A percentile compares a stretch with the other conserved stretches of the same genome.
These are phyloP conservation scores for Paramicrosporidium saccamoebae DNA, from an alignment of 371 early-diverging fungal species.

Conservation along the genomic window DNA sequence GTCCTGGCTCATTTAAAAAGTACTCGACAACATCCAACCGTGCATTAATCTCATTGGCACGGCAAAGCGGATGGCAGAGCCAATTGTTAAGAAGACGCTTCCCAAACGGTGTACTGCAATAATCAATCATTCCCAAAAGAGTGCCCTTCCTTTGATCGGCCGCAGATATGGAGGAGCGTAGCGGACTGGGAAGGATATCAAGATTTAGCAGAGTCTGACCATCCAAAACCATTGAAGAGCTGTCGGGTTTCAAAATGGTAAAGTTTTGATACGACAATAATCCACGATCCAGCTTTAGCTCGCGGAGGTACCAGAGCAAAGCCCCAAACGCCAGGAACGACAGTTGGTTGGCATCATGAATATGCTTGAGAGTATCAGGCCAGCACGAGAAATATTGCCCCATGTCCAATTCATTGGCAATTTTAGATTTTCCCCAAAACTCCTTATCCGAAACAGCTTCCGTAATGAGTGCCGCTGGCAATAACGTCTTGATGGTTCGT, in stretches of 20 bases:
- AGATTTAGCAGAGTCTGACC: constrained; percentile 74
- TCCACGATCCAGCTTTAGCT: constrained; percentile 46
- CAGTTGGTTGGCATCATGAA: constrained; percentile 4
- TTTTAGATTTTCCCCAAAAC: constrained; percentile 39
- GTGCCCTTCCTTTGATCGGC: constrained; percentile 46
- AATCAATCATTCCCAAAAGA: constrained; percentile 48
- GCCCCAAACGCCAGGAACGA: constrained; percentile 38
- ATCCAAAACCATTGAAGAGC: constrained; percentile 43
- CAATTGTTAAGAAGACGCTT: constrained; percentile 52
- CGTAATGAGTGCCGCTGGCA: constrained; percentile 10
- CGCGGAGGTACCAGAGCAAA: constrained; percentile 30
- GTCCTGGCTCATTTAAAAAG: constrained; percentile 13
- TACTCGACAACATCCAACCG: constrained; percentile 64
- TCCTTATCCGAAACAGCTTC: constrained; percentile 27
- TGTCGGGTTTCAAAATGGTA: constrained; percentile 28
- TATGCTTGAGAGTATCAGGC: too few relatives aligned
- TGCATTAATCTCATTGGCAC: constrained; percentile 29
- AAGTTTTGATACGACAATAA: constrained; percentile 53
- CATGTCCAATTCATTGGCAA: constrained; percentile 23
- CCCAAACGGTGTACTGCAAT: constrained; percentile 58
- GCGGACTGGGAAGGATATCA: constrained; percentile 59
- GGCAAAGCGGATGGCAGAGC: constrained; percentile 69
- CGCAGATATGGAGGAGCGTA: constrained; percentile 9
- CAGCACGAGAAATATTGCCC: constrained; percentile 38
- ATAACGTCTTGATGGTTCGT: constrained; percentile 28